Percentiles rank a stretch among this genome's conserved stretches.
These are phyloP conservation scores for Clarireedia monteithiana DNA, from an alignment of 2,329 filamentous ascomycete species.

Conservation along the genomic window DNA sequence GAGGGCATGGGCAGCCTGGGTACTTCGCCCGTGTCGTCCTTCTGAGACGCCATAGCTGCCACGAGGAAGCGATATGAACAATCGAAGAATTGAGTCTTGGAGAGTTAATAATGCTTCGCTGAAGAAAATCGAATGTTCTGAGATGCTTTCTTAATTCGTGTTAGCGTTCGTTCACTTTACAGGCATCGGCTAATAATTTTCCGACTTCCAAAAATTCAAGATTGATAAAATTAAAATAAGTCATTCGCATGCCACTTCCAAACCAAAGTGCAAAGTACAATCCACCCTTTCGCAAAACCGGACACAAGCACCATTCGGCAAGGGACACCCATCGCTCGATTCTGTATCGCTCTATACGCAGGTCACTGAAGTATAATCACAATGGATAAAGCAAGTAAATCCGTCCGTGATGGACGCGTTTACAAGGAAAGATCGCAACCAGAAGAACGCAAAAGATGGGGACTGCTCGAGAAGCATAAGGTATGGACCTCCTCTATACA, in stretches of 20 bases:
- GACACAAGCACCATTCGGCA: not conserved
- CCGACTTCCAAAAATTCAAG: slow-evolving; percentile 1
- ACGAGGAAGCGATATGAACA: slow-evolving; percentile 11
- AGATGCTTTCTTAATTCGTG: slow-evolving; percentile 3
- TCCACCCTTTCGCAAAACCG: not conserved
- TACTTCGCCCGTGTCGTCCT: slow-evolving; percentile 19
- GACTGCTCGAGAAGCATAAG: slow-evolving; percentile 94
- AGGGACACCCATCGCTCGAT: not conserved
- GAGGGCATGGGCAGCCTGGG: slow-evolving; percentile 40
- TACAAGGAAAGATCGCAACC: slow-evolving; percentile 90
- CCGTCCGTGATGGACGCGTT: slow-evolving; percentile 48
- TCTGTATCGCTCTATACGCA: too few species aligned
- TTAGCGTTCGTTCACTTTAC: slow-evolving; percentile 2
- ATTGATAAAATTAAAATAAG: not conserved
- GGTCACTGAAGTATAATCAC: slow-evolving; percentile 31
- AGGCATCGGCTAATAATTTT: not conserved
- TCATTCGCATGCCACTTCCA: not conserved
- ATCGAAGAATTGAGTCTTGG: not conserved
- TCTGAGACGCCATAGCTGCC: slow-evolving; percentile 26
- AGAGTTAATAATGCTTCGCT: not conserved
- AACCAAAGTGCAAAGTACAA: too few species aligned
- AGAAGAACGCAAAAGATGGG: slow-evolving; percentile 73
- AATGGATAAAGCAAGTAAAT: slow-evolving; percentile 12
- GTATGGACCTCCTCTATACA: slow-evolving; percentile 32
- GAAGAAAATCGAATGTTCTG: slow-evolving; percentile 8